phyloP scores from a whole-genome alignment of 106 monocot species.

The Dioscorea dumetorum region DNA sequence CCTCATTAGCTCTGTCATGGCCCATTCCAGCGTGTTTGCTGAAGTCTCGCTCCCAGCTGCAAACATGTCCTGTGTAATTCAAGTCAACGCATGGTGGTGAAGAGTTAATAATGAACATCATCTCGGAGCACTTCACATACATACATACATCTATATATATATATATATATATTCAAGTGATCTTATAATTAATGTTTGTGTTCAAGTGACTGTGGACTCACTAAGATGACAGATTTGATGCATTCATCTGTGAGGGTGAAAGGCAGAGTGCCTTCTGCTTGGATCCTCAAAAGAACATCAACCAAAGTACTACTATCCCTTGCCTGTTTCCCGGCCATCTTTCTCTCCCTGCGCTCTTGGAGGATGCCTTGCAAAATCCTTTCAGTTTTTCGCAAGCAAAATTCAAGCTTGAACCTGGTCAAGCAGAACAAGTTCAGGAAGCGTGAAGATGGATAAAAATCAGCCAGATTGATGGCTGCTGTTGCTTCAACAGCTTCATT shows the following conservation, averaged over 20 bases:
- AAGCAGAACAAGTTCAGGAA: not conserved
- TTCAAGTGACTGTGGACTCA: not conserved
- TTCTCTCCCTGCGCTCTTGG: not conserved
- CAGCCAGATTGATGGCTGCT: not conserved
- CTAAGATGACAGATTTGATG: not conserved
- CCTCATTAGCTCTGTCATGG: constrained; percentile 9
- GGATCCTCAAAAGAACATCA: not conserved
- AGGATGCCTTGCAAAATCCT: not conserved
- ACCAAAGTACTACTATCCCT: not conserved
- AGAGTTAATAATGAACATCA: not conserved
- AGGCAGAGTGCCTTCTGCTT: not conserved
- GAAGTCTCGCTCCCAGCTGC: constrained; percentile 10
- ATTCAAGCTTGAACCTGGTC: not conserved
- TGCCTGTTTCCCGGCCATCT: not conserved
- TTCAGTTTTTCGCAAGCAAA: not conserved
- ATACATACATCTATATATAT: too few species aligned
- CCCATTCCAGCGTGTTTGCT: not conserved
- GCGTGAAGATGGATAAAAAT: not conserved
- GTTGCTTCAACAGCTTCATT: not conserved
- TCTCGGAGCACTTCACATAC: too few species aligned
- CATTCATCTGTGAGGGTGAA: not conserved
- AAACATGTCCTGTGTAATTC: constrained; percentile 12
- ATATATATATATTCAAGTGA: too few species aligned
- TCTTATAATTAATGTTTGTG: too few species aligned
- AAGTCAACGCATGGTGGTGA: too few species aligned